Conservation (phyloP, 495 filamentous ascomycete genomes). For the Cryomyces minteri region DNA sequence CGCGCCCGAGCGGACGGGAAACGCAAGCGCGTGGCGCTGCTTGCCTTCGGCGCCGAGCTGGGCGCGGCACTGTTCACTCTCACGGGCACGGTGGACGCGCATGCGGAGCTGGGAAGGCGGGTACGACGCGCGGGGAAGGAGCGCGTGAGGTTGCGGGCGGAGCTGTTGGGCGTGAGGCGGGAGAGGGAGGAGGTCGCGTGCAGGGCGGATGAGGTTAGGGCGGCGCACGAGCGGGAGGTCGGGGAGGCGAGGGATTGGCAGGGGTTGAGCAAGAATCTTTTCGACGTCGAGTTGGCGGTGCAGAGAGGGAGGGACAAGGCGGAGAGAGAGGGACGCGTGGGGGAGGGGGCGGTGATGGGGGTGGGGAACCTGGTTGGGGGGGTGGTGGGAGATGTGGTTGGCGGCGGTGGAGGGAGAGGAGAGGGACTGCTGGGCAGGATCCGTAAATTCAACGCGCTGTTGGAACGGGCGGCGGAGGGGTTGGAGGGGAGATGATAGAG, state of each 20-base stretch:
- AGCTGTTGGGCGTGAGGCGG: constrained; percentile 73
- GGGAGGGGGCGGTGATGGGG: neutral
- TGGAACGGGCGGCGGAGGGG: neutral
- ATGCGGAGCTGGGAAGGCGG: constrained; percentile 45
- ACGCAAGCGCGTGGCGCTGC: neutral
- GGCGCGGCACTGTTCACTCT: neutral
- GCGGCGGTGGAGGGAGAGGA: neutral
- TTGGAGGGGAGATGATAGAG: neutral
- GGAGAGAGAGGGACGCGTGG: neutral
- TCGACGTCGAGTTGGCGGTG: neutral
- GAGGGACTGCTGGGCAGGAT: neutral
- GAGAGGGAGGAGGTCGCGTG: constrained; percentile 46
- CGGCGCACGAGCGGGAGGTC: constrained; percentile 5
- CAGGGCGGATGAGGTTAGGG: constrained; percentile 6
- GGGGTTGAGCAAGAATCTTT: constrained; percentile 5
- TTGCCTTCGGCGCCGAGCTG: neutral
- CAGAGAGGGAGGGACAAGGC: neutral
- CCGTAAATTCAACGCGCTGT: neutral
- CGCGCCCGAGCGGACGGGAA: neutral
- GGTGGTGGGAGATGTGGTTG: neutral
- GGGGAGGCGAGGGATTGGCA: constrained; percentile 4
- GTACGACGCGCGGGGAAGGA: constrained; percentile 80
- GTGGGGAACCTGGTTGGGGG: neutral
- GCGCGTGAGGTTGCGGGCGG: constrained; percentile 67
- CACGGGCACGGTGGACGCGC: neutral